A percentile compares a stretch with the other conserved stretches of the same genome.
Conservation (phyloP, 176 grass and related monocot genomes). For the Eragrostis curvula region DNA sequence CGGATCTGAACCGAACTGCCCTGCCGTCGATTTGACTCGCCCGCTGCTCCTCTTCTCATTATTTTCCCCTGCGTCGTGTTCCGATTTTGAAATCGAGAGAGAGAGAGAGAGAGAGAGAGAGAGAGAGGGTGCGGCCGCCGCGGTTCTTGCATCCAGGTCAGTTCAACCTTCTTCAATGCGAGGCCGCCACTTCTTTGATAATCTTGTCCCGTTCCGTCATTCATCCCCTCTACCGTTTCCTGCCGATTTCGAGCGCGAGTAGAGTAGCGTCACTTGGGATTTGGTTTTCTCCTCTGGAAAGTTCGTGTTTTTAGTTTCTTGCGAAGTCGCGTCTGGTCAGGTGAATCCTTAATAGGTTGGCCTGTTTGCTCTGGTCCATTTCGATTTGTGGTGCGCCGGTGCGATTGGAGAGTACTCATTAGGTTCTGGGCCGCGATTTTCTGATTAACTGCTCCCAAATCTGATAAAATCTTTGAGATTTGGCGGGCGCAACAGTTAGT, state of each 20-base stretch:
- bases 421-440: background rate
- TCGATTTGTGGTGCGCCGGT: background rate
- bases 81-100: slow-evolving; percentile 26
- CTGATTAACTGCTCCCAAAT: background rate
- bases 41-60: background rate
- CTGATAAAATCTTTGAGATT: background rate
- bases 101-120: background rate
- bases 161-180: slow-evolving; percentile 9
- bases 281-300: background rate
- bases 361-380: background rate
- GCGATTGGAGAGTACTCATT: background rate
- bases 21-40: background rate
- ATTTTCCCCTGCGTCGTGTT: background rate
- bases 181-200: background rate
- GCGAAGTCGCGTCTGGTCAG: background rate
- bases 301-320: background rate
- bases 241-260: background rate
- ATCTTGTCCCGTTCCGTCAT: background rate
- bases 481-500: background rate
- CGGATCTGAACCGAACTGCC: background rate
- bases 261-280: background rate
- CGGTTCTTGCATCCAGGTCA: slow-evolving; percentile 40
- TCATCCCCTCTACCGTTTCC: background rate
- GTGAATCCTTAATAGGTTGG: background rate
- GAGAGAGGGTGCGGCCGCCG: background rate